Evolutionary conservation across 2,329 filamentous ascomycete species (phyloP), one percentile per base, ranked within the genome.

Genomic region (Penicillium olsonii): DNA sequence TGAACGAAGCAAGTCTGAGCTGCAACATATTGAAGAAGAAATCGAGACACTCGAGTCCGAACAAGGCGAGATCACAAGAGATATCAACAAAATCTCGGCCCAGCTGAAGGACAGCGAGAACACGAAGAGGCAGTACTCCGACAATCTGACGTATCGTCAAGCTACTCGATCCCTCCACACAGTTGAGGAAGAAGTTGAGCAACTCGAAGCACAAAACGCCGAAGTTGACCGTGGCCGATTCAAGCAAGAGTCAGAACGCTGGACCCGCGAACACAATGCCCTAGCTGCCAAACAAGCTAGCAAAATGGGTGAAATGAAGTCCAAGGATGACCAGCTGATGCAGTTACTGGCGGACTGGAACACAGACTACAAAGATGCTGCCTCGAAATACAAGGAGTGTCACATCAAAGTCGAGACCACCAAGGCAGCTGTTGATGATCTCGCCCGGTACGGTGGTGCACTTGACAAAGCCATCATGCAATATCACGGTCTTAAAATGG

Each of bases 391-490:
- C 73, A 90, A 90, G 60, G 87, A 95, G 73, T 83, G 88, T 6
- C 89, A 95, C 68, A 90, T 97, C 75, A 87, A 88, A 60, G 89
- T 96, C 1, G 90, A 85, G 74, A 95, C 92, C 0, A 96, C 90
- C 41, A 95, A 92, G 70, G 92, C 92, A 3, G 92, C 91, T 2
- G 89, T 96, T 46, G 90, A 95, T 49, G 94, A 99, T 67, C 77
- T 99, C 29, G 87, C 81, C 6, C 87, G 89, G 34, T 97, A 95
- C 67, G 81, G 84, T 37, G 80, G 83, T 9, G 94, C 94, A 7
- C 81, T 99, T 11, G 92, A 97, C 76, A 90, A 94, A 54, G 95
- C 94, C 39, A 95, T 99, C 65, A 96, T 99, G 90, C 90, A 89
- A 64, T 99, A 92, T 67, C 94, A 99, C 75, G 82, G 87, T 24